These are phyloP conservation scores for Erodium moschatum DNA, from an alignment of 441 rosid genomes.

Conservation along the genomic window DNA sequence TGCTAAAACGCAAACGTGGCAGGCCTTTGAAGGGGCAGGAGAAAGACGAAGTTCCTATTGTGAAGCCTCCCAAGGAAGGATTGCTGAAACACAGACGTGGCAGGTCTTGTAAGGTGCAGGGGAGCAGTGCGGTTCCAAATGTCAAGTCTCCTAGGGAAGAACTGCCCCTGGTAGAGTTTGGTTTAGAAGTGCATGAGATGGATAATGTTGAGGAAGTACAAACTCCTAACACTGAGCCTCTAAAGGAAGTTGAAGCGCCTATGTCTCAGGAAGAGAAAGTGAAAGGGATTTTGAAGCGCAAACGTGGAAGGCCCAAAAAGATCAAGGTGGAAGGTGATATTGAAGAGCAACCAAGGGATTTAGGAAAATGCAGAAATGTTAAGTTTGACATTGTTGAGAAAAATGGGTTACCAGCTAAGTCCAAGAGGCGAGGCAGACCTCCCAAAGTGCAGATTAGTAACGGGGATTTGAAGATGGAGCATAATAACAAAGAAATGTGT, in stretches of 20 bases:
- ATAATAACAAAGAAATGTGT: background rate
- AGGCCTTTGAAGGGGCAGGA: background rate
- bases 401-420: background rate
- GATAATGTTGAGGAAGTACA: too few relatives aligned
- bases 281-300: conserved; percentile 1
- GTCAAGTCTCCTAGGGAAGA: conserved; percentile 18
- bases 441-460: conserved; percentile 16
- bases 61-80: conserved; percentile 10
- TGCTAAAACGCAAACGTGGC: background rate
- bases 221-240: too few relatives aligned
- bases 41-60: background rate
- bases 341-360: background rate
- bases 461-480: conserved; percentile 6
- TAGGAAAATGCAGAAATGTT: background rate
- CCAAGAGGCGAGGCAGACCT: conserved; percentile 27
- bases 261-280: background rate
- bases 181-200: too few relatives aligned
- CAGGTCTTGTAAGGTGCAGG: conserved; percentile 22
- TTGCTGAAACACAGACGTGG: conserved; percentile 25
- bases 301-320: conserved; percentile 11
- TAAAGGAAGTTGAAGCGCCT: background rate
- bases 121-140: conserved; percentile 8
- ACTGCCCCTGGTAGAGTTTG: background rate
- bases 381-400: conserved; percentile 1
- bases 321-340: background rate